phyloP scores from a whole-genome alignment of 192 early-diverging fungal species.

The Coemansia asiatica region DNA sequence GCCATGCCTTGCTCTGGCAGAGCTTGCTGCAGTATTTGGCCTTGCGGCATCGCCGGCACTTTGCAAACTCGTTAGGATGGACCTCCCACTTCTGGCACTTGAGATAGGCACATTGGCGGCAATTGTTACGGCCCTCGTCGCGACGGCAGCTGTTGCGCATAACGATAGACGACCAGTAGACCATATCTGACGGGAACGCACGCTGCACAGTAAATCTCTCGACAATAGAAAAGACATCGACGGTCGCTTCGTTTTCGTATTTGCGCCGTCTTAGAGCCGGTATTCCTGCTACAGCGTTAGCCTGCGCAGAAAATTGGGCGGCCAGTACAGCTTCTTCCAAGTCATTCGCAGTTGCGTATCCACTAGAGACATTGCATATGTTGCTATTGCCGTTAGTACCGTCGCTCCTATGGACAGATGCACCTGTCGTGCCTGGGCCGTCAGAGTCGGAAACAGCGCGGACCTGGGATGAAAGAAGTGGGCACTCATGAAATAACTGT shows the following conservation, averaged over 20 bases:
- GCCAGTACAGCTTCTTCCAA: constrained; percentile 33
- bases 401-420: constrained; percentile 12
- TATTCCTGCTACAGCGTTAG: constrained; percentile 30
- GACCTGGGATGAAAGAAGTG: constrained; percentile 37
- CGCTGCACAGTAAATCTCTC: constrained; percentile 71
- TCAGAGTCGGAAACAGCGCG: constrained; percentile 6
- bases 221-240: constrained; percentile 76
- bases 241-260: constrained; percentile 17
- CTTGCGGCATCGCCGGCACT: constrained; percentile 83
- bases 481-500: constrained; percentile 47
- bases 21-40: constrained; percentile 84
- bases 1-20: constrained; percentile 77
- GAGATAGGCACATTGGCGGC: constrained; percentile 78
- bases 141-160: constrained; percentile 82
- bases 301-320: constrained; percentile 28
- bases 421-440: neutral
- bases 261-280: constrained; percentile 32
- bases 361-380: constrained; percentile 8
- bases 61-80: constrained; percentile 75
- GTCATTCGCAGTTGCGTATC: constrained; percentile 28
- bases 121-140: constrained; percentile 67
- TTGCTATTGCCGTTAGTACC: constrained; percentile 24
- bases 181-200: constrained; percentile 61
- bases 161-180: constrained; percentile 72
- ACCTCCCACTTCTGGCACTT: constrained; percentile 77